Evolutionary conservation across 371 early-diverging fungal species (phyloP).

Genomic region (Umbelopsis sp.): DNA sequence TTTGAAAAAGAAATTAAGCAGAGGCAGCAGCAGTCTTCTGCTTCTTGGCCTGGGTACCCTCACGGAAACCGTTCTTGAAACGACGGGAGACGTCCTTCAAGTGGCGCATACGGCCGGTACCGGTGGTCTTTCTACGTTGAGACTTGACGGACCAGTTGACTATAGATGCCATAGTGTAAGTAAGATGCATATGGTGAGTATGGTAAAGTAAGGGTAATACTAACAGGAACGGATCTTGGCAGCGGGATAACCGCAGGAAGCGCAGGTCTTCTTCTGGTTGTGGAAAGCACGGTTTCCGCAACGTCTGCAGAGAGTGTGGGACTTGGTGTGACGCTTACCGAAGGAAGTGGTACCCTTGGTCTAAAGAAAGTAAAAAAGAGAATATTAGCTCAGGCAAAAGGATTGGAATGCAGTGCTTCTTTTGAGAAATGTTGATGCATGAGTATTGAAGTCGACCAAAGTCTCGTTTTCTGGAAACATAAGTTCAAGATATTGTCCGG

Average conservation of each 20-base stretch:
- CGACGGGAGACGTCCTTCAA: slow-evolving; percentile 91
- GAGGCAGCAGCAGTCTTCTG: slow-evolving; percentile 49
- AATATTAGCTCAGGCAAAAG: neutral
- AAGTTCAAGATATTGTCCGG: too few relatives aligned
- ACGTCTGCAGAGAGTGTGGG: slow-evolving; percentile 98
- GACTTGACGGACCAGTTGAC: slow-evolving; percentile 98
- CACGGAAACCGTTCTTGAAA: slow-evolving; percentile 98
- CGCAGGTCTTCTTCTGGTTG: slow-evolving; percentile 99
- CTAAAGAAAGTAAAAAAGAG: slow-evolving; percentile 44
- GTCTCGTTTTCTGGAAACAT: too few relatives aligned
- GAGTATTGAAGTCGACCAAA: too few relatives aligned
- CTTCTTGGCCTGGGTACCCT: slow-evolving; percentile 72
- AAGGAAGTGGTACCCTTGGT: slow-evolving; percentile 99
- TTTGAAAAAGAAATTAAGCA: slow-evolving; percentile 25
- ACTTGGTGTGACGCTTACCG: slow-evolving; percentile 99
- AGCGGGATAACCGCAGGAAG: slow-evolving; percentile 99
- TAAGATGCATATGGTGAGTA: neutral
- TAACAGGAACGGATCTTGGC: slow-evolving; percentile 96
- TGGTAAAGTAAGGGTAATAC: slow-evolving; percentile 29
- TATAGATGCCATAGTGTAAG: slow-evolving; percentile 26
- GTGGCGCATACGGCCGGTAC: slow-evolving; percentile 98
- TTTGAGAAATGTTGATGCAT: too few relatives aligned
- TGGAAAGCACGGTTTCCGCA: slow-evolving; percentile 99
- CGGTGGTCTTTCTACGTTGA: slow-evolving; percentile 97
- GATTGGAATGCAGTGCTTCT: neutral